These are phyloP conservation scores for Candida sakaeoensis DNA, from an alignment of 805 yeast species.

Conservation along the genomic window DNA sequence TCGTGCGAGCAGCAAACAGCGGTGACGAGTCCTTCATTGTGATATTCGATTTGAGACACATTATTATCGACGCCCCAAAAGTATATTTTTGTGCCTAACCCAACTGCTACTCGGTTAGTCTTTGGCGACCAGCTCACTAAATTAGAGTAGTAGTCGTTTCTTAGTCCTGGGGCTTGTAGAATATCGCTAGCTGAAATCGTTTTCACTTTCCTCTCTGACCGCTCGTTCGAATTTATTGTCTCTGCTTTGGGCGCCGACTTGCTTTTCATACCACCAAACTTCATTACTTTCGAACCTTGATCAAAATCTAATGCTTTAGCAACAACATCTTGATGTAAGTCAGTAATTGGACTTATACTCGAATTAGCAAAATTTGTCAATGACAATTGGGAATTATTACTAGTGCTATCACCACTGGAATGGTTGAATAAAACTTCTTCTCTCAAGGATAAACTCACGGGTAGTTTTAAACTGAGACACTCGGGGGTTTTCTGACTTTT, in stretches of 20 bases:
- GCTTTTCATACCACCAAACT: slow-evolving; percentile 19
- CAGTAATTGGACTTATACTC: not conserved
- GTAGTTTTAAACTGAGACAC: slow-evolving; percentile 1
- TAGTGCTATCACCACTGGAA: slow-evolving; percentile 6
- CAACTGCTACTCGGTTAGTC: slow-evolving; percentile 58
- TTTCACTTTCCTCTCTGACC: slow-evolving; percentile 4
- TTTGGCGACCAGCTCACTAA: slow-evolving; percentile 66
- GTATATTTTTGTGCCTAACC: slow-evolving; percentile 54
- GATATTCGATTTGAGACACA: slow-evolving; percentile 44
- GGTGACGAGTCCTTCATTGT: slow-evolving; percentile 46
- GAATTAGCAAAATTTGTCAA: not conserved
- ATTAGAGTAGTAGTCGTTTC: slow-evolving; percentile 77
- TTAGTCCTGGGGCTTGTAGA: slow-evolving; percentile 59
- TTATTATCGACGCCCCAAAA: slow-evolving; percentile 53
- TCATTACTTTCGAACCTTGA: slow-evolving; percentile 39
- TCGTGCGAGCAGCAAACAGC: slow-evolving; percentile 54
- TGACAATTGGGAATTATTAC: slow-evolving; percentile 2
- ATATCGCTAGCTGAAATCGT: slow-evolving; percentile 12
- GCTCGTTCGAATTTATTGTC: too few species aligned
- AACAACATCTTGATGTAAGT: slow-evolving; percentile 15
- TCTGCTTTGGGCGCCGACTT: too few species aligned
- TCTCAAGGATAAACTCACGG: slow-evolving; percentile 13
- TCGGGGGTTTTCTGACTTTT: slow-evolving; percentile 4
- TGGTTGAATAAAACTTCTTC: slow-evolving; percentile 16
- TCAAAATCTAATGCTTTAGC: slow-evolving; percentile 50